Evolutionary conservation across 2,329 filamentous ascomycete species (phyloP), one percentile per base, ranked within the genome.

Genomic region (Chrysosporium keratinophilum): DNA sequence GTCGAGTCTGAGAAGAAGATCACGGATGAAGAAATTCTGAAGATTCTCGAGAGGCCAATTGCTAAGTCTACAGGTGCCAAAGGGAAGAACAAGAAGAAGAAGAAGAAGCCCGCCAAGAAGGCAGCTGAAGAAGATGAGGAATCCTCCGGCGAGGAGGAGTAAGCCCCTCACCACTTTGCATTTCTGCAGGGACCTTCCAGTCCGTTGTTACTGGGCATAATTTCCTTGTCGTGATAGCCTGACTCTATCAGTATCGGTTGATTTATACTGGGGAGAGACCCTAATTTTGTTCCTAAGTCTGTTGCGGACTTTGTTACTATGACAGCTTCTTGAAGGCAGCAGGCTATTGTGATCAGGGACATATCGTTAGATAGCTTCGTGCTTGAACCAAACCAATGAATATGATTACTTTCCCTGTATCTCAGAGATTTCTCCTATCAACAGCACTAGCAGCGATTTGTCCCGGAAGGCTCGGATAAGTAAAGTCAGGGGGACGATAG

Each of bases 1-100:
- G 82, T 85, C 78, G 85, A 95, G 80, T 85, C 88, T 34, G 90
- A 97, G 72, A 97, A 97, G 82, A 96, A 96, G 81, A 95, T 98
- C 66, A 85, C 83, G 61, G 91, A 97, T 60, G 88, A 95, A 76
- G 91, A 97, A 75, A 79, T 98, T 61, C 82, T 97, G 63, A 88
- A 93, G 78, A 91, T 97, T 60, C 80, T 98, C 50, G 89, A 93
- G 74, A 87, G 87, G 71, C 91, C 91, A 33, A 74, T 95, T 63
- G 74, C 77, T 57, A 81, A 79, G 67, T 74, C 77, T 19, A 74
- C 76, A 42, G 74, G 74, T 50, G 77, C 84, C 61, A 88, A 87
- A 74, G 87, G 87, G 75, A 89, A 90, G 70, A 90, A 88, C 68
- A 88, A 88, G 78, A 93, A 87, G 78, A 91, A 89, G 79, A 94